Evolutionary conservation across 2,329 filamentous ascomycete genomes (phyloP).

Genomic region (Botrytis sinoallii): DNA sequence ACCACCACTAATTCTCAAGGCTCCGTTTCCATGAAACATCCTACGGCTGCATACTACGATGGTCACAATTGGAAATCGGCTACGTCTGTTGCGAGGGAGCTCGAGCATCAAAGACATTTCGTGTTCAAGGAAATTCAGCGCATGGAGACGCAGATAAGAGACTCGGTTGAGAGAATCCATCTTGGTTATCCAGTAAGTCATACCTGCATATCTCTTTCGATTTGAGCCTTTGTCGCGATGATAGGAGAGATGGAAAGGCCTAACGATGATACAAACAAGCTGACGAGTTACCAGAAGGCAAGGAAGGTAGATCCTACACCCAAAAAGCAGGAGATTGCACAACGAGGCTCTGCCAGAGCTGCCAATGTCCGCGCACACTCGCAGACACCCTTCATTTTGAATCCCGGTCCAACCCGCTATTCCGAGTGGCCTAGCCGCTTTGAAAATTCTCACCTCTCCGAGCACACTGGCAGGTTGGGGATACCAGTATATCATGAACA

Average conservation of each 20-base stretch:
- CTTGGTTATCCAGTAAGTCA: background rate
- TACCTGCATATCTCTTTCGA: background rate
- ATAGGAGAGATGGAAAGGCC: background rate
- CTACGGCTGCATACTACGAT: background rate
- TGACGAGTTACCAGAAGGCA: background rate
- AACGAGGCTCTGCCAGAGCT: background rate
- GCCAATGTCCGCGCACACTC: accelerated
- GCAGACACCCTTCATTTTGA: background rate
- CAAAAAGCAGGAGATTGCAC: too few species aligned
- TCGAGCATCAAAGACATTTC: accelerated
- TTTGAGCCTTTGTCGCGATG: background rate
- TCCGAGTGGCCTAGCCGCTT: background rate
- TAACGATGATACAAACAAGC: background rate
- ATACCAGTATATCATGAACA: too few species aligned
- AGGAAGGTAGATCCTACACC: accelerated
- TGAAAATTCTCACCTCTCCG: background rate
- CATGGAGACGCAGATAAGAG: background rate
- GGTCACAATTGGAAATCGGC: background rate
- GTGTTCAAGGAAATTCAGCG: accelerated
- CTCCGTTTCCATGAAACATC: accelerated
- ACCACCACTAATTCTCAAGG: background rate
- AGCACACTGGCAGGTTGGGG: background rate
- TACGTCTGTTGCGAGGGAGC: background rate
- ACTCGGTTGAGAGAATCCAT: background rate
- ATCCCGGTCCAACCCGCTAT: background rate